Percentiles rank a stretch among this genome's conserved stretches.
Conservation (phyloP, 2,329 filamentous ascomycete species). For the Coniosporium tulheliwenetii region DNA sequence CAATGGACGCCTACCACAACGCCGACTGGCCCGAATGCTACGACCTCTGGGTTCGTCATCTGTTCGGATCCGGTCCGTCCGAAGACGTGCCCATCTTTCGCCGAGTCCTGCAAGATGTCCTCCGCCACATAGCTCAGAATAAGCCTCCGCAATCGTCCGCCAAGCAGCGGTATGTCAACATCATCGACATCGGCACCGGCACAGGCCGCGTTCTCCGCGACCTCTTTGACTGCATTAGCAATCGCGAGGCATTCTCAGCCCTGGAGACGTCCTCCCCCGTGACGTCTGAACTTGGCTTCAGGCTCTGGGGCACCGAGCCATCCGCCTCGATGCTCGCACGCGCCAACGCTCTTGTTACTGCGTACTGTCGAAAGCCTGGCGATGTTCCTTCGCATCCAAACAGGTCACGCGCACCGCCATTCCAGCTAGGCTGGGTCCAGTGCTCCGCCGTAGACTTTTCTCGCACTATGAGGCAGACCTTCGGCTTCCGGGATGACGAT, state of each 20-base stretch:
- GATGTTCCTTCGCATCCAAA: too few species aligned
- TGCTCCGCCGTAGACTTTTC: background rate
- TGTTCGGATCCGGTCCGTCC: background rate
- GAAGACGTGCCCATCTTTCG: conserved; percentile 1
- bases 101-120: too few species aligned
- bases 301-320: background rate
- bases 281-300: too few species aligned
- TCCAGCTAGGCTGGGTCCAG: background rate
- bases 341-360: background rate
- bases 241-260: background rate
- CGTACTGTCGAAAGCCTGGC: too few species aligned
- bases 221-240: background rate
- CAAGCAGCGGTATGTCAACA: background rate
- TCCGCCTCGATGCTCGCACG: background rate
- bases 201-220: background rate
- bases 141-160: background rate
- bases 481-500: too few species aligned
- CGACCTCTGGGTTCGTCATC: conserved; percentile 1
- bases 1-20: conserved; percentile 1
- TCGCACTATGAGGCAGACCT: background rate
- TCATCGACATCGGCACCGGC: background rate
- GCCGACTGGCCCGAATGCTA: conserved; percentile 2
- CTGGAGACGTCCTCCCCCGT: background rate
- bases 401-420: background rate
- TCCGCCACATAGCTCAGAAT: too few species aligned